Conservation (phyloP, 805 yeast species). For the Candida maris region DNA sequence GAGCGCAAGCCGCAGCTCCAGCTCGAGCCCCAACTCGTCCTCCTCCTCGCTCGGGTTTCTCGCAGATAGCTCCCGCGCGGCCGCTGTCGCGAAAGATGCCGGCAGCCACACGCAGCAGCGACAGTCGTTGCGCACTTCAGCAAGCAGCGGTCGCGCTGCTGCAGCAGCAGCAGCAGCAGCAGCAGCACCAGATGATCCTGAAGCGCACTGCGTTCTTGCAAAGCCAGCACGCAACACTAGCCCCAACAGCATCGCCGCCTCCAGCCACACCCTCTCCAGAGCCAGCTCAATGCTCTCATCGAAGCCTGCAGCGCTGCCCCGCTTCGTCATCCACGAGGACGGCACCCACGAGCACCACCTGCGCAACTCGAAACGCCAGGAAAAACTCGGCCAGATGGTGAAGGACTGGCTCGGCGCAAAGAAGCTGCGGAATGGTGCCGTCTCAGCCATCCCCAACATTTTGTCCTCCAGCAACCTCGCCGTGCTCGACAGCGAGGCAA, state of each 20-base stretch:
- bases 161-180: not conserved
- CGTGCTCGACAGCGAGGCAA: conserved; percentile 26
- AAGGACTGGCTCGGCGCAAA: conserved; percentile 75
- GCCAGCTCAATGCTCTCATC: conserved; percentile 16
- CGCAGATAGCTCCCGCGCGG: not conserved
- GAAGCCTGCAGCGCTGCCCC: conserved; percentile 24
- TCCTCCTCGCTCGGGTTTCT: not conserved
- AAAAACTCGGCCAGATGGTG: conserved; percentile 68
- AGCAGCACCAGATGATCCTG: not conserved
- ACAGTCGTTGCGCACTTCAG: too few species aligned
- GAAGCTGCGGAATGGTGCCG: conserved; percentile 65
- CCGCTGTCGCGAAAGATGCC: not conserved
- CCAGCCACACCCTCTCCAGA: conserved; percentile 11
- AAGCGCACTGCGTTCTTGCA: not conserved
- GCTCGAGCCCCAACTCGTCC: not conserved
- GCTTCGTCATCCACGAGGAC: conserved; percentile 58
- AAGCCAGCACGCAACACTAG: not conserved
- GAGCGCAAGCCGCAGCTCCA: too few species aligned
- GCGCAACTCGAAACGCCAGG: conserved; percentile 72
- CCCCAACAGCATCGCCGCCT: not conserved
- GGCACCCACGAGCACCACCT: conserved; percentile 81
- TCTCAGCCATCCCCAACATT: conserved; percentile 69
- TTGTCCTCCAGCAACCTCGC: conserved; percentile 34
- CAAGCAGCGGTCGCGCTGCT: not conserved
- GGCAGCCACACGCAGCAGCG: not conserved